Evolutionary conservation across 2,329 filamentous ascomycete species (phyloP), one percentile per base, ranked within the genome.

Genomic region (Rutstroemia sp.): DNA sequence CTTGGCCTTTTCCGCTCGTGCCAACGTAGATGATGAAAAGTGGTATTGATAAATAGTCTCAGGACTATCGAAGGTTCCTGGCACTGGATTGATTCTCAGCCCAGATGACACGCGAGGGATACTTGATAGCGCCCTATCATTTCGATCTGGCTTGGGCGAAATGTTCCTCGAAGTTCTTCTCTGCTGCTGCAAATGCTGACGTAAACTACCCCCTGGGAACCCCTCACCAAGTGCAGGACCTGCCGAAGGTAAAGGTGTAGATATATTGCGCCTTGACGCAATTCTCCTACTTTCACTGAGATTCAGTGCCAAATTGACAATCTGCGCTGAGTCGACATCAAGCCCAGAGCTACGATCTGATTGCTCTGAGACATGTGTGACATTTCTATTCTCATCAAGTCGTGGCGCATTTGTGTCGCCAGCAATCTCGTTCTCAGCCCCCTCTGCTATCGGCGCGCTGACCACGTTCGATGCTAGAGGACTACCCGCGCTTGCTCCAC

Each of bases 291-390:
- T 89, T 71, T 96, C 90, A 73, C 88, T 95, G 50, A 97, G 73
- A 61, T 87, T 94, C 64, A 97, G 73, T 1, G 92, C 92, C 81
- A 97, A 88, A 66, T 91, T 91, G 44, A 97, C 90, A 61, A 97
- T 95, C 70, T 96, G 89, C 4, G 87, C 83, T 7, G 92, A 87
- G 66, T 96, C 92, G 58, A 87, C 78, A 64, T 90, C 83, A 19
- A 88, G 69, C 5, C 70, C 64, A 14, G 30, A 34, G 30, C 68
- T 61, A 19, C 53, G 23, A 21, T 50, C 51, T 14, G 30, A 34
- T 12, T 34, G 30, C 30, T 34, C 30, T 34, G 30, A 34, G 30
- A 14, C 30, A 34, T 34, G 30, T 34, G 30, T 5, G 10, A 34
- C 10, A 34, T 34, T 47, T 47, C 17, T 47, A 41, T 51, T 17